Evolutionary conservation across 2,329 filamentous ascomycete genomes (phyloP).

Genomic region (Eutypa lata): DNA sequence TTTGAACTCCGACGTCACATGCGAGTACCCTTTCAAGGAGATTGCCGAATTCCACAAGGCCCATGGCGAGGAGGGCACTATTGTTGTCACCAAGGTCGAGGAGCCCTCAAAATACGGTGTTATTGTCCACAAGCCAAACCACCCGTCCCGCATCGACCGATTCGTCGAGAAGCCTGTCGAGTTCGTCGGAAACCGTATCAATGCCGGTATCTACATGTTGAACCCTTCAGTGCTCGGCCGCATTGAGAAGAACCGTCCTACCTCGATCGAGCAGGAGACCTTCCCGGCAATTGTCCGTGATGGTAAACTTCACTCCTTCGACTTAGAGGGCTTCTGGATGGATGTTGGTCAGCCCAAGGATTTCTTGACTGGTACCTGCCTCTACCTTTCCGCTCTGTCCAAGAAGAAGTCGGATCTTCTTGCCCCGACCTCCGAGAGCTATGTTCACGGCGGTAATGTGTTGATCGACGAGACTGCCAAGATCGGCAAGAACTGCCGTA

Average conservation of each 20-base stretch:
- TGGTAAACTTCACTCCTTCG: slow-evolving; percentile 89
- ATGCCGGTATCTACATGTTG: slow-evolving; percentile 96
- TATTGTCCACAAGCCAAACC: slow-evolving; percentile 92
- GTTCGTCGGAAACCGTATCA: slow-evolving; percentile 98
- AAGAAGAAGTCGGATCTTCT: slow-evolving; percentile 89
- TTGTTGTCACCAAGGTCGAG: slow-evolving; percentile 97
- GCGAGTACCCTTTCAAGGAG: slow-evolving; percentile 92
- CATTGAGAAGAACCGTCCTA: slow-evolving; percentile 87
- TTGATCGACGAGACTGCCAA: slow-evolving; percentile 91
- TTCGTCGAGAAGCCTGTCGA: slow-evolving; percentile 99
- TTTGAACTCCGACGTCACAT: slow-evolving; percentile 96
- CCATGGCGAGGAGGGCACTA: slow-evolving; percentile 94
- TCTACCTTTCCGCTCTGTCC: slow-evolving; percentile 89
- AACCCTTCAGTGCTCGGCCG: slow-evolving; percentile 87
- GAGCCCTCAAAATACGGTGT: slow-evolving; percentile 99
- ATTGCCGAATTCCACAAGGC: slow-evolving; percentile 87
- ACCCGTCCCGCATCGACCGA: slow-evolving; percentile 88
- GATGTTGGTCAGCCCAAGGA: slow-evolving; percentile 98
- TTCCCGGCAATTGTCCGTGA: slow-evolving; percentile 93
- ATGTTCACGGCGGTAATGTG: slow-evolving; percentile 90
- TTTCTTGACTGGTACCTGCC: slow-evolving; percentile 91
- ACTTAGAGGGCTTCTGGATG: slow-evolving; percentile 99
- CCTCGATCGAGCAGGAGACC: slow-evolving; percentile 97
- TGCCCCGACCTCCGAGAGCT: slow-evolving; percentile 69
- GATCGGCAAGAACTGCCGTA: slow-evolving; percentile 97